Conservation (phyloP, 2,329 filamentous ascomycete genomes). For the Verticillium dahliae region DNA sequence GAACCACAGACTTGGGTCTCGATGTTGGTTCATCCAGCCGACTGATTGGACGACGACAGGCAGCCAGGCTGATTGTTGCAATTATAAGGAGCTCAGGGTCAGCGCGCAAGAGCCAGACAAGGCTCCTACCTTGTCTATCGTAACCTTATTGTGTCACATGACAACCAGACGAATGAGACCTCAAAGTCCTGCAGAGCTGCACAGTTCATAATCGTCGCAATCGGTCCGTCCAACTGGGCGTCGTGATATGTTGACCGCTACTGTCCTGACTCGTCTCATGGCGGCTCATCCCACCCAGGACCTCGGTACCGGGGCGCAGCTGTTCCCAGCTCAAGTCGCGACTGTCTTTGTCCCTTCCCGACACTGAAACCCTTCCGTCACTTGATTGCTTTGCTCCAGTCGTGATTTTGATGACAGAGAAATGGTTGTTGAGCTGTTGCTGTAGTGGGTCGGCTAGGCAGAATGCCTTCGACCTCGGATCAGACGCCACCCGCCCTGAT, state of each 20-base stretch:
- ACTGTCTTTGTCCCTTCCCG: not conserved
- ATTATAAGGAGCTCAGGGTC: not conserved
- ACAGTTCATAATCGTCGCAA: not conserved
- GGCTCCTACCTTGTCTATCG: no score
- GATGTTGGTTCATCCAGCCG: not conserved
- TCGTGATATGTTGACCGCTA: not conserved
- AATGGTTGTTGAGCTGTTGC: not conserved
- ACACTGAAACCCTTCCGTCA: no score
- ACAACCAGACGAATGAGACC: no score
- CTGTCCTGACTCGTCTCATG: not conserved
- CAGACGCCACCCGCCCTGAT: not conserved
- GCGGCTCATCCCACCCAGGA: not conserved
- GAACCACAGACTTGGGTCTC: not conserved
- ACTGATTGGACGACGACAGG: not conserved
- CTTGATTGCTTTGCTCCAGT: not conserved
- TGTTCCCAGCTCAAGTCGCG: not conserved
- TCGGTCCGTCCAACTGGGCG: not conserved
- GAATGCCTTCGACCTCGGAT: not conserved
- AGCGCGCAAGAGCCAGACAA: not conserved
- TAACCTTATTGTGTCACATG: no score
- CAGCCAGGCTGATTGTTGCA: not conserved
- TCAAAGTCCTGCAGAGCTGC: no score
- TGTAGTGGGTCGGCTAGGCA: not conserved
- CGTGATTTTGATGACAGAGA: not conserved
- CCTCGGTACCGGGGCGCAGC: not conserved